Percentiles rank a stretch among this genome's conserved stretches.
Evolutionary conservation across 2,329 filamentous ascomycete genomes (phyloP).

Genomic region (Verticillium dahliae): DNA sequence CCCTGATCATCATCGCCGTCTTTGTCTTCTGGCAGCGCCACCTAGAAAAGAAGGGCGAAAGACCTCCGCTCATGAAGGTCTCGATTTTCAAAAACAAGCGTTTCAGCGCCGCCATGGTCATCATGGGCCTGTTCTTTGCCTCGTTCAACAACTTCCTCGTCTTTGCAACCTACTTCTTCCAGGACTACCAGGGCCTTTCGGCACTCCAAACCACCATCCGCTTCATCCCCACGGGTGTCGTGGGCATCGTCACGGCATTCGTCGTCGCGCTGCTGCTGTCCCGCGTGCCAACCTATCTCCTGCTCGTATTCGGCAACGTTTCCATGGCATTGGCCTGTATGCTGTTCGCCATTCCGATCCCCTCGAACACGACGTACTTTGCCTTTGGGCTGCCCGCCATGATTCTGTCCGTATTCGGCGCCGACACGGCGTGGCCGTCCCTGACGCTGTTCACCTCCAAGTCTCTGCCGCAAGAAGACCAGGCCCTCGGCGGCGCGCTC

Average conservation of each 20-base stretch:
- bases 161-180: slow-evolving; percentile 64
- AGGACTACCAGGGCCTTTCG: slow-evolving; percentile 56
- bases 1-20: slow-evolving; percentile 45
- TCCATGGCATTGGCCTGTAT: slow-evolving; percentile 49
- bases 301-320: slow-evolving; percentile 52
- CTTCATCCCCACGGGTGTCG: slow-evolving; percentile 60
- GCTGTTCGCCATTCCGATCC: slow-evolving; percentile 59
- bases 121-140: slow-evolving; percentile 61
- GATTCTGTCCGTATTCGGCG: slow-evolving; percentile 57
- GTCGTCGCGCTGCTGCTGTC: slow-evolving; percentile 49
- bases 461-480: slow-evolving; percentile 54
- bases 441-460: slow-evolving; percentile 61
- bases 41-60: slow-evolving; percentile 43
- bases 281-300: slow-evolving; percentile 49
- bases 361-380: slow-evolving; percentile 55
- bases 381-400: slow-evolving; percentile 62
- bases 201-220: slow-evolving; percentile 62
- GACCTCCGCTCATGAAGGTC: slow-evolving; percentile 58
- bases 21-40: slow-evolving; percentile 58
- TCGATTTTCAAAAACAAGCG: slow-evolving; percentile 53
- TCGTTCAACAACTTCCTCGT: slow-evolving; percentile 63
- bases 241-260: slow-evolving; percentile 50
- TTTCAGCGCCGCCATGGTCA: slow-evolving; percentile 57
- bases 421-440: slow-evolving; percentile 60
- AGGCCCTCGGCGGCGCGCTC: slow-evolving; percentile 61